Conservation (phyloP, 139 green algal genomes). For the Trebouxia sp. region DNA sequence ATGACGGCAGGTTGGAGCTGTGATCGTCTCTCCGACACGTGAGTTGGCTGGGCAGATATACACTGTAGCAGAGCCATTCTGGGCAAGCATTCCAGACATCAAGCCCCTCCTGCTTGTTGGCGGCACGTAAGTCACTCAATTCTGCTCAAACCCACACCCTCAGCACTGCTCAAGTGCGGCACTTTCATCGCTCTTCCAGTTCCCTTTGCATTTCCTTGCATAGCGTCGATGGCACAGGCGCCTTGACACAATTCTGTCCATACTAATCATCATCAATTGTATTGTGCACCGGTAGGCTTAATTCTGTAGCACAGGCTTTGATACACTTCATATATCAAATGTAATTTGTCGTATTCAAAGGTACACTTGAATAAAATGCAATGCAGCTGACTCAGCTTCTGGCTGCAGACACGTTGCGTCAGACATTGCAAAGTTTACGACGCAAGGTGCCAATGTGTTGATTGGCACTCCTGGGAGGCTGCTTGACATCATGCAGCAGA, state of each 20-base stretch:
- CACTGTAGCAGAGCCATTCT: constrained; percentile 79
- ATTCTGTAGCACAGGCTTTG: too few relatives aligned
- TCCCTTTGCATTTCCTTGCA: too few relatives aligned
- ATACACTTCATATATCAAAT: too few relatives aligned
- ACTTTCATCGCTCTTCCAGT: too few relatives aligned
- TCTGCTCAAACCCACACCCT: too few relatives aligned
- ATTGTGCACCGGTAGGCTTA: too few relatives aligned
- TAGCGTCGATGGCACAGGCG: too few relatives aligned
- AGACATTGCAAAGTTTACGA: constrained; percentile 72
- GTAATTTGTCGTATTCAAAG: too few relatives aligned
- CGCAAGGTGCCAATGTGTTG: constrained; percentile 74
- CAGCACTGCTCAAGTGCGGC: too few relatives aligned
- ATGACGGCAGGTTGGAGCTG: constrained; percentile 74
- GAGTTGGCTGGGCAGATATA: constrained; percentile 94
- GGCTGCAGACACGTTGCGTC: constrained; percentile 58
- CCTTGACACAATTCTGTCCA: too few relatives aligned
- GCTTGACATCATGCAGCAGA: constrained; percentile 82
- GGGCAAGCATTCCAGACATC: constrained; percentile 59
- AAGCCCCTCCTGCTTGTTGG: constrained; percentile 72
- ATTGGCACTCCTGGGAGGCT: constrained; percentile 94
- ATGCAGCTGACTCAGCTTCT: background rate
- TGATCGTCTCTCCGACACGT: constrained; percentile 92
- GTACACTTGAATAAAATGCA: background rate
- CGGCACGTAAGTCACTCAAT: constrained; percentile 78
- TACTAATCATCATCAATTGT: too few relatives aligned